Evolutionary conservation across 108 stramenopile species (phyloP), one percentile per base, ranked within the genome.

Genomic region (Nitzschia sp.): DNA sequence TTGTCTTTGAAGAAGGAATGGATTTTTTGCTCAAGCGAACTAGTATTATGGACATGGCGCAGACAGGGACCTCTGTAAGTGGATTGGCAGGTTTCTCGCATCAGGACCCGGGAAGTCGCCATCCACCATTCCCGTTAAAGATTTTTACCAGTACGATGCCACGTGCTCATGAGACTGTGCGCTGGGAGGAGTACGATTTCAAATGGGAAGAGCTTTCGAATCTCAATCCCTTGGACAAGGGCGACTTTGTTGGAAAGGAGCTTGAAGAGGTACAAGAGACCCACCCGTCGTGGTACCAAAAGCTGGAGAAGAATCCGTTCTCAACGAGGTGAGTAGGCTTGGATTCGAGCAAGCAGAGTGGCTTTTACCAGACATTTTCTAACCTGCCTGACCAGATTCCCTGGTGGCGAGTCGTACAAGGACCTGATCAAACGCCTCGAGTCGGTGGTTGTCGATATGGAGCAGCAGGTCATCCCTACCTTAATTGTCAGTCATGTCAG

Each of bases 161-260:
- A 8, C 74, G 94, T 11, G 91, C 91, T n/a, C 63, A 71, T 29
- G 87, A 95, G 61, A 95, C 94, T 1, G 84, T 84, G 1, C 54
- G 60, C 9, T 93, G 88, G 90, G 78, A 86, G 3, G 66, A 80
- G 23, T 64, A 64, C 64, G 73, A 83, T 4, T 71, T 75, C 29
- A 66, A 60, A 5, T 75, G 89, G 17, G 74, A 88, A 26, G 84
- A 90, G 79, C 65, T 83, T 24, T 91, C 92, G 17, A 91, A 81
- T 64, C 63, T 96, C 67, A 96, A 96, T 68, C 95, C 95, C 31
- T 76, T 94, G 48, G 93, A 97, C 70, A 97, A 95, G 78, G 96
- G 96, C 26, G 94, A 95, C 66, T 89, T 87, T 55, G 83, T 74
- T 8, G 94, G 96, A 21, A 80, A 83, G 80, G 93, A 94, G 53